phyloP scores from a whole-genome alignment of 805 yeast species.

The Saccharomycopsis sp. region DNA sequence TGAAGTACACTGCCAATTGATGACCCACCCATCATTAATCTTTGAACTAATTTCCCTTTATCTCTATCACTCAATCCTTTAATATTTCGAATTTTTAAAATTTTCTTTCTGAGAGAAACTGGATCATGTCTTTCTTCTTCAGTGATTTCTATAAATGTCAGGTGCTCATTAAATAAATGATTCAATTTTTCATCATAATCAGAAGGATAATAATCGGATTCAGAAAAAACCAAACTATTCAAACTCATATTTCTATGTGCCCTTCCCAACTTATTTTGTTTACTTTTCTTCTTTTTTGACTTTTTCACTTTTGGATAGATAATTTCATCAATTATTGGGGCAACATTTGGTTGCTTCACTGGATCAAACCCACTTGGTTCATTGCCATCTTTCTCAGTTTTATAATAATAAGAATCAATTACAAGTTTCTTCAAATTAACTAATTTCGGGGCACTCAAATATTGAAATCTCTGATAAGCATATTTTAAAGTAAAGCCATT shows the following conservation, averaged over 20 bases:
- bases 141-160: neutral
- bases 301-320: conserved; percentile 41
- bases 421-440: conserved; percentile 18
- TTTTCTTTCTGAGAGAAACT: conserved; percentile 25
- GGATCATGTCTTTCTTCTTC: conserved; percentile 11
- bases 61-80: conserved; percentile 28
- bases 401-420: conserved; percentile 17
- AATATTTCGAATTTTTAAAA: conserved; percentile 25
- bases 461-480: conserved; percentile 46
- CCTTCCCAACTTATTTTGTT: conserved; percentile 14
- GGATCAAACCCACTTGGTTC: conserved; percentile 52
- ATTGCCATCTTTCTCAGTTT: conserved; percentile 27
- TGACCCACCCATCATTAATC: conserved; percentile 30
- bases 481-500: conserved; percentile 43
- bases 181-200: conserved; percentile 3
- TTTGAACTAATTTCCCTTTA: conserved; percentile 29
- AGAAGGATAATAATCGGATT: conserved; percentile 5
- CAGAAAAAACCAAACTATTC: conserved; percentile 14
- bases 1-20: no score
- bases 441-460: conserved; percentile 23
- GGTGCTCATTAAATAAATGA: conserved; percentile 1
- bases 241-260: conserved; percentile 1
- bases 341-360: conserved; percentile 40
- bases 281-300: conserved; percentile 21
- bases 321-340: conserved; percentile 45